phyloP scores from a whole-genome alignment of 768 basidiomycete species.

The Leucocoprinus leucothites region DNA sequence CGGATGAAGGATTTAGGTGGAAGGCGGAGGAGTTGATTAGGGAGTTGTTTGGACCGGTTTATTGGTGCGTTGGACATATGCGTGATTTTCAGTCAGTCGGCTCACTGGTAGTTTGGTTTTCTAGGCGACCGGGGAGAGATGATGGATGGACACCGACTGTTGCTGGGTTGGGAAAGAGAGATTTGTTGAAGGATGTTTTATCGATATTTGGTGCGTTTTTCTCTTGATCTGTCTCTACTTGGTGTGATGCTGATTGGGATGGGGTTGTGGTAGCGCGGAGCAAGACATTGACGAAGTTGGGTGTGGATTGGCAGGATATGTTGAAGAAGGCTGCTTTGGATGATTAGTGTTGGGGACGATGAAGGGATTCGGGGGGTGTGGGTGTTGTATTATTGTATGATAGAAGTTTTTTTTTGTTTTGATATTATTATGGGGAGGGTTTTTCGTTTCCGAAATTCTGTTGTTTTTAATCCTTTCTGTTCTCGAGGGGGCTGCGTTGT shows the following conservation, averaged over 20 bases:
- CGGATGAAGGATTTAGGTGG: slow-evolving; percentile 82
- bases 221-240: not conserved
- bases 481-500: no score
- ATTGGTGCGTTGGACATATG: slow-evolving; percentile 57
- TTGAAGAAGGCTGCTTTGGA: slow-evolving; percentile 62
- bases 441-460: no score
- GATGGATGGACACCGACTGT: slow-evolving; percentile 66
- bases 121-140: slow-evolving; percentile 69
- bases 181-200: slow-evolving; percentile 79
- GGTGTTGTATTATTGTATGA: no score
- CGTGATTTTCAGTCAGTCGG: not conserved
- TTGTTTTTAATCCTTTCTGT: no score
- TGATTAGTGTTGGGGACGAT: no score
- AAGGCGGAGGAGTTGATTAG: slow-evolving; percentile 91
- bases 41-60: slow-evolving; percentile 88
- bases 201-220: slow-evolving; percentile 64
- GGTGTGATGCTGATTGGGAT: not conserved
- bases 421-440: no score
- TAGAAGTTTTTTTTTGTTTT: no score
- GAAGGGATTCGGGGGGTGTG: no score
- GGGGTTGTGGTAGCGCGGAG: slow-evolving; percentile 51
- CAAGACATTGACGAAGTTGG: slow-evolving; percentile 72
- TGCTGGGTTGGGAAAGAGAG: slow-evolving; percentile 74
- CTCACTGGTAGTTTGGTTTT: not conserved
- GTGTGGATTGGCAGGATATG: slow-evolving; percentile 79